Evolutionary conservation across 495 filamentous ascomycete species (phyloP).

Genomic region (Penicillium riverlandense): DNA sequence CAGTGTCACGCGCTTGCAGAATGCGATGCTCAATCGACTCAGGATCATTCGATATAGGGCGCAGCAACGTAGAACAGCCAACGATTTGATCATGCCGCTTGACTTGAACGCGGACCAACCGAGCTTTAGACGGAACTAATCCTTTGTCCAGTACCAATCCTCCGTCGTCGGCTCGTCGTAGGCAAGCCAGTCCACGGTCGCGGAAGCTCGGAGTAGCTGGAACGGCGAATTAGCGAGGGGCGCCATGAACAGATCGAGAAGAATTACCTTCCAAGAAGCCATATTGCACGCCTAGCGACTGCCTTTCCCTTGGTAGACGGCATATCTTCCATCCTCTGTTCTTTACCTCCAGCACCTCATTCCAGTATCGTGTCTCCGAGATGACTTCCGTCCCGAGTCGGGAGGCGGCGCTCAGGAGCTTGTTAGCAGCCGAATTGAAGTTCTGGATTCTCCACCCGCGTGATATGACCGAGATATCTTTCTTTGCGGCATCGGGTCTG

Average conservation of each 20-base stretch:
- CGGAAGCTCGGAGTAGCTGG: constrained; percentile 66
- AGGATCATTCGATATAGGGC: constrained; percentile 18
- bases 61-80: constrained; percentile 31
- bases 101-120: constrained; percentile 57
- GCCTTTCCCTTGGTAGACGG: constrained; percentile 60
- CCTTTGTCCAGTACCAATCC: constrained; percentile 67
- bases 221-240: constrained; percentile 1
- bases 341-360: constrained; percentile 70
- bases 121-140: constrained; percentile 45
- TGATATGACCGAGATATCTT: constrained; percentile 50
- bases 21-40: constrained; percentile 57
- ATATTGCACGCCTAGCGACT: constrained; percentile 76
- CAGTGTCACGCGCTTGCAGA: constrained; percentile 73
- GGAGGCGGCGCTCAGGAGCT: constrained; percentile 62
- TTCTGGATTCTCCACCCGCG: constrained; percentile 77
- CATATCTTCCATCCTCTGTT: constrained; percentile 80
- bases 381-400: constrained; percentile 68
- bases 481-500: constrained; percentile 39
- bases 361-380: constrained; percentile 82
- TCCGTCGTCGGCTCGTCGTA: constrained; percentile 69
- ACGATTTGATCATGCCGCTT: constrained; percentile 32
- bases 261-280: constrained; percentile 70
- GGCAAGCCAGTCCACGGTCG: constrained; percentile 66
- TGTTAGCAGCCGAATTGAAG: constrained; percentile 65
- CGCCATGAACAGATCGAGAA: not conserved